These are phyloP conservation scores for Moniliophthora roreri DNA, from an alignment of 1,284 basidiomycete genomes.

Conservation along the genomic window DNA sequence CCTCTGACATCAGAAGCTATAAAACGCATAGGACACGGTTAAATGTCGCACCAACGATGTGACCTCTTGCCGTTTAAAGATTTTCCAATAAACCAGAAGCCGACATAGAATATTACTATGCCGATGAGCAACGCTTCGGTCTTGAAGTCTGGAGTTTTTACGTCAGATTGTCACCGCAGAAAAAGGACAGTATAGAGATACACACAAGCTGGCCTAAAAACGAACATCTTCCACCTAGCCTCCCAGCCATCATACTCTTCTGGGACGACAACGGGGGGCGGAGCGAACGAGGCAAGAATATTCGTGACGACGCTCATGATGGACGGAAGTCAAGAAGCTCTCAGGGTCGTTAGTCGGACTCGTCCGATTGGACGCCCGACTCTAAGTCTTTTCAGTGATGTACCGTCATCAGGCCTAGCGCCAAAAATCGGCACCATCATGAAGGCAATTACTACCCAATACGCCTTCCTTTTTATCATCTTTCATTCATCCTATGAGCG, in stretches of 20 bases:
- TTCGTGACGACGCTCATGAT: conserved; percentile 28
- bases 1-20: neutral
- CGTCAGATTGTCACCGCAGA: conserved; percentile 8
- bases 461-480: too few species aligned
- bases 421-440: too few species aligned
- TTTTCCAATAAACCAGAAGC: conserved; percentile 54
- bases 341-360: neutral
- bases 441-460: too few species aligned
- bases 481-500: too few species aligned
- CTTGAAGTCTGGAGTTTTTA: conserved; percentile 53
- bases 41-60: conserved; percentile 49
- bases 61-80: conserved; percentile 53
- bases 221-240: conserved; percentile 70
- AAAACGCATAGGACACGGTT: neutral
- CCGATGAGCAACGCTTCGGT: conserved; percentile 60
- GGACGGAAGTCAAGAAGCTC: neutral
- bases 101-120: conserved; percentile 54
- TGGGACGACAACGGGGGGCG: conserved; percentile 42
- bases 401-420: too few species aligned
- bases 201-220: conserved; percentile 80
- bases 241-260: conserved; percentile 57
- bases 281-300: conserved; percentile 45
- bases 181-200: conserved; percentile 15
- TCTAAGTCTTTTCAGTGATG: too few species aligned
- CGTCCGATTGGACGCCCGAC: conserved; percentile 5